Base-by-base conservation (phyloP, 768 basidiomycete genomes). In the Cubamyces sp. region DNA sequence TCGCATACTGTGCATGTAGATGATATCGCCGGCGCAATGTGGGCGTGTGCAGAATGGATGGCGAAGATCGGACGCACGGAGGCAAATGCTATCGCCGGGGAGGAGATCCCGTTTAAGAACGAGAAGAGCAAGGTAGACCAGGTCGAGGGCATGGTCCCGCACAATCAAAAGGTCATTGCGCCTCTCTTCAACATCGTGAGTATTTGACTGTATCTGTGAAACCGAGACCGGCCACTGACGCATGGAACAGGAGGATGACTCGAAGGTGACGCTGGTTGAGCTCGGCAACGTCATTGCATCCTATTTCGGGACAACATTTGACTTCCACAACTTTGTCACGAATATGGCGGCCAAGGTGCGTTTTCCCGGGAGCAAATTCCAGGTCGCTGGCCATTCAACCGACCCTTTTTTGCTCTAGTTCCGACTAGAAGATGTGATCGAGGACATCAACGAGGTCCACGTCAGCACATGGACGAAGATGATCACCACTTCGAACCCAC, bases 361-460 rank as follows among this genome's bases (percentile, higher is more conserved):
- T 69, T 3, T 55, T 39, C 18, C 14, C n/a, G 58, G n/a, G 21
- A 54, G 19, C 16, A 21, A 42, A 4, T 16, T 39, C 53, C 16
- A 30, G 54, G 21, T 1, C 23, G 45, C 34, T 0, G n/a, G 42
- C 37, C 8, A 48, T 18, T 42, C 69, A 34, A 65, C 19, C 21
- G 28, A 42, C 1, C 19, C 4, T 30, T 15, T 30, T 25, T 18
- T 46, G 23, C 18, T 56, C 0, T 68, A 91, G 87, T 76, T 90
- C 66, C 81, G 78, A 47, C 78, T 84, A 26, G 87, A 91, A 56
- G 90, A 92, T 64, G 73, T 82, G 42, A 83, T 92, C 7, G 90
- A 93, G 69, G 90, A 92, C 51, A 90, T 92, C 69, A 94, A 94
- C 70, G 91, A 93, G 70, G 83, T 86, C 50, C 92, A 95, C 69